Evolutionary conservation across 2,329 filamentous ascomycete genomes (phyloP).

Genomic region (Epichloe aotearoae): DNA sequence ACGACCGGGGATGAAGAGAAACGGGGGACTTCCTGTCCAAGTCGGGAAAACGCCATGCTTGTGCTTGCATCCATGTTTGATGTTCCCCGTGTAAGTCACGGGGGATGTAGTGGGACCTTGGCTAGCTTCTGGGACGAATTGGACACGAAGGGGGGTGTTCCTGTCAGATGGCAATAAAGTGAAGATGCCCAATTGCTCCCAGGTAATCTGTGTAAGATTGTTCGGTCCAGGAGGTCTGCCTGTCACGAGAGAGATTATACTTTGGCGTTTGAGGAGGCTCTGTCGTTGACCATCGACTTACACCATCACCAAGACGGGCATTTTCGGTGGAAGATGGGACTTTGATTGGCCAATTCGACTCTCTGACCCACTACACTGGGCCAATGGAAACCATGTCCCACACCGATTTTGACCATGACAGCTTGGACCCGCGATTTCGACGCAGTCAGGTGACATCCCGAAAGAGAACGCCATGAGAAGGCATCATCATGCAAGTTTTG

Average conservation of each 20-base stretch:
- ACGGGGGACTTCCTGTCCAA: slow-evolving; percentile 24
- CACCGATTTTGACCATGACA: slow-evolving; percentile 17
- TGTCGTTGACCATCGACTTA: slow-evolving; percentile 23
- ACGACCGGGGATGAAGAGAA: slow-evolving; percentile 21
- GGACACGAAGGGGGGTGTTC: slow-evolving; percentile 18
- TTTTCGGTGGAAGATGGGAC: slow-evolving; percentile 17
- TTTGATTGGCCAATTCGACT: slow-evolving; percentile 16
- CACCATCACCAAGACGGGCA: slow-evolving; percentile 21
- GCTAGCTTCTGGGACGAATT: slow-evolving; percentile 22
- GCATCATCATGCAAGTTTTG: background rate
- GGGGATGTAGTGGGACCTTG: slow-evolving; percentile 28
- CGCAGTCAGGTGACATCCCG: slow-evolving; percentile 12
- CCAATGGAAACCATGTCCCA: slow-evolving; percentile 19
- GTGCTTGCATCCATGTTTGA: slow-evolving; percentile 25
- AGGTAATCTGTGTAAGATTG: slow-evolving; percentile 26
- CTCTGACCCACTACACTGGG: slow-evolving; percentile 8
- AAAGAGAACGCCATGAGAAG: background rate
- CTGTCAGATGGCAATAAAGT: slow-evolving; percentile 25
- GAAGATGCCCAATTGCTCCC: slow-evolving; percentile 26
- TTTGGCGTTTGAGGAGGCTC: slow-evolving; percentile 23
- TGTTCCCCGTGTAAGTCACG: slow-evolving; percentile 26
- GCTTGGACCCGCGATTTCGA: slow-evolving; percentile 3
- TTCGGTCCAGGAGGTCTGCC: slow-evolving; percentile 24
- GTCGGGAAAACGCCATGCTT: slow-evolving; percentile 20
- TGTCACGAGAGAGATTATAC: slow-evolving; percentile 27